phyloP scores from a whole-genome alignment of 768 basidiomycete genomes.

The Favolaschia claudopus region DNA sequence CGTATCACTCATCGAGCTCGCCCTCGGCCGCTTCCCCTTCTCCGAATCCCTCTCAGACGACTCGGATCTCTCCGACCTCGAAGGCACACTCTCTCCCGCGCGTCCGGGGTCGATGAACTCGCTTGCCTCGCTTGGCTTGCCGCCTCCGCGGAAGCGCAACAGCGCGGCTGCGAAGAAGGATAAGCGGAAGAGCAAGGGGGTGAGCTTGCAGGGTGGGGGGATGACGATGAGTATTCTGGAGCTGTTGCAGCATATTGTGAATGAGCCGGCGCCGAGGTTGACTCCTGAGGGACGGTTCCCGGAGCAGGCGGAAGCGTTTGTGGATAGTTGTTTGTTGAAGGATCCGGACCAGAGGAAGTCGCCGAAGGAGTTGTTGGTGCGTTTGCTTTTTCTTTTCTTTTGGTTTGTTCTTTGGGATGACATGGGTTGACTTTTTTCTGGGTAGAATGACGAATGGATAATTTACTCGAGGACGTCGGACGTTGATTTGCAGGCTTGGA shows the following conservation, averaged over 20 bases:
- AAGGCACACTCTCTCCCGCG: constrained; percentile 80
- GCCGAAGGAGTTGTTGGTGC: constrained; percentile 86
- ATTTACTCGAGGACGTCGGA: constrained; percentile 9
- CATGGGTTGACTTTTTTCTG: neutral
- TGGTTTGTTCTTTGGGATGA: neutral
- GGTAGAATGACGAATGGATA: constrained; percentile 25
- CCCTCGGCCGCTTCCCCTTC: constrained; percentile 97
- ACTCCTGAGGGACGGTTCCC: constrained; percentile 78
- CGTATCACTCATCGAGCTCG: constrained; percentile 95
- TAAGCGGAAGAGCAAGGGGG: constrained; percentile 89
- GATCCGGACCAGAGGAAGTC: constrained; percentile 85
- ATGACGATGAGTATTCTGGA: constrained; percentile 99
- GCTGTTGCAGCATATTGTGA: constrained; percentile 96
- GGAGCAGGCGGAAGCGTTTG: constrained; percentile 79
- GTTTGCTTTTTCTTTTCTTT: constrained; percentile 34
- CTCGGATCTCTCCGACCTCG: constrained; percentile 81
- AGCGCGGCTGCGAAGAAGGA: constrained; percentile 69
- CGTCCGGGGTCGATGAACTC: constrained; percentile 62
- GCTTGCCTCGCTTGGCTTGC: constrained; percentile 47
- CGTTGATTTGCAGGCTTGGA: constrained; percentile 24
- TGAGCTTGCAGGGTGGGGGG: constrained; percentile 90
- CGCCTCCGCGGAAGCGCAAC: constrained; percentile 38
- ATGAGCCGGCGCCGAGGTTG: constrained; percentile 93
- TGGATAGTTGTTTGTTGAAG: constrained; percentile 91
- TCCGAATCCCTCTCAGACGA: constrained; percentile 81